A percentile compares a stretch with the other conserved stretches of the same genome.
Evolutionary conservation across 495 filamentous ascomycete species (phyloP).

Genomic region (Podospora pseudocomata): DNA sequence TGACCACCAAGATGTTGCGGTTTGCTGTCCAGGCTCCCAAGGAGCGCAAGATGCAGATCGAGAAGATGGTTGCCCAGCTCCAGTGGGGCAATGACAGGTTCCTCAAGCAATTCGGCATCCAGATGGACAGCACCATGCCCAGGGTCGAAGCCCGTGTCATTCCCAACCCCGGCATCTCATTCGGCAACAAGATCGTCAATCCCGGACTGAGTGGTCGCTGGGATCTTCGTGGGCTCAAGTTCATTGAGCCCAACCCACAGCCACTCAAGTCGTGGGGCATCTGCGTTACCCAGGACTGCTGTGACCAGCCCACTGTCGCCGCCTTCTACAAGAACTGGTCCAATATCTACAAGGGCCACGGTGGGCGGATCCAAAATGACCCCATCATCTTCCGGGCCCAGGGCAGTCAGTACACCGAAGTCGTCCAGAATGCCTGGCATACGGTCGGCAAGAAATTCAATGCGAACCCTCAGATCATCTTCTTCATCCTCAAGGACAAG

Average conservation of each 20-base stretch:
- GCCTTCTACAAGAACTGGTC: slow-evolving; percentile 60
- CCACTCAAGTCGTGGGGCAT: slow-evolving; percentile 71
- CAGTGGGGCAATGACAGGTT: slow-evolving; percentile 65
- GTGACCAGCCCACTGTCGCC: slow-evolving; percentile 43
- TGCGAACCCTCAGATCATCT: slow-evolving; percentile 54
- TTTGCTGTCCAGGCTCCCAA: slow-evolving; percentile 66
- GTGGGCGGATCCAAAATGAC: slow-evolving; percentile 54
- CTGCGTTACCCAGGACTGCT: slow-evolving; percentile 25
- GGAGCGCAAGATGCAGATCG: slow-evolving; percentile 59
- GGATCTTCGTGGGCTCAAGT: slow-evolving; percentile 79
- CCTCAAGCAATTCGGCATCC: slow-evolving; percentile 63
- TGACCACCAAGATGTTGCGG: slow-evolving; percentile 83
- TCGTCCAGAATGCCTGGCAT: slow-evolving; percentile 25
- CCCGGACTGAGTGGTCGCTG: slow-evolving; percentile 67
- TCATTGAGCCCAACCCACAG: slow-evolving; percentile 55
- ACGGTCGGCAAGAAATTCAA: slow-evolving; percentile 17
- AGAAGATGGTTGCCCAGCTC: slow-evolving; percentile 61
- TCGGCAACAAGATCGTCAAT: slow-evolving; percentile 47
- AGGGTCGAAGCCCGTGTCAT: slow-evolving; percentile 67
- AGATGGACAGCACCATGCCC: slow-evolving; percentile 59
- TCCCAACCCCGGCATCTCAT: slow-evolving; percentile 64
- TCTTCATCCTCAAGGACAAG: slow-evolving; percentile 70
- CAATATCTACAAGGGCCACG: slow-evolving; percentile 63
- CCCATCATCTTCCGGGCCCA: slow-evolving; percentile 30
- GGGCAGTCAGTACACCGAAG: slow-evolving; percentile 14